These are phyloP conservation scores for Podaxis sp. DNA, from an alignment of 768 basidiomycete species.

Conservation along the genomic window DNA sequence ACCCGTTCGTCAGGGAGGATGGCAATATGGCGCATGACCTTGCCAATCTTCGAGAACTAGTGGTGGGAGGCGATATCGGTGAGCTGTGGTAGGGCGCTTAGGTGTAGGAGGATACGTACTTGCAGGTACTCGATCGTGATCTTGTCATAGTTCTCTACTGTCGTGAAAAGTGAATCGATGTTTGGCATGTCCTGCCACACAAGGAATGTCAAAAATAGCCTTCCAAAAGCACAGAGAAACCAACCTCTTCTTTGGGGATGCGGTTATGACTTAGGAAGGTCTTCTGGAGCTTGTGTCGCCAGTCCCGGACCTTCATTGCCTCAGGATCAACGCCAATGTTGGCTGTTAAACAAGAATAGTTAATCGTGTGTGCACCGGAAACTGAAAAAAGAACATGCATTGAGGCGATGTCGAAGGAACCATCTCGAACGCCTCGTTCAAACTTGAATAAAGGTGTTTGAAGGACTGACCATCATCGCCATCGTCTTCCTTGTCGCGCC, in stretches of 20 bases:
- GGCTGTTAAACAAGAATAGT: constrained; percentile 19
- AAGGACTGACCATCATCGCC: constrained; percentile 57
- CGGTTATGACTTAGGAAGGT: constrained; percentile 71
- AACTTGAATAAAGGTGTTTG: neutral
- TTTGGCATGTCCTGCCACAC: constrained; percentile 68
- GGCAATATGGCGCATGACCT: constrained; percentile 87
- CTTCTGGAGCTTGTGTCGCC: constrained; percentile 92
- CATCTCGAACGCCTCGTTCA: constrained; percentile 1
- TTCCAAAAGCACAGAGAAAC: constrained; percentile 20
- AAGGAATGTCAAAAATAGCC: neutral
- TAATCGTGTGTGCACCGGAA: neutral
- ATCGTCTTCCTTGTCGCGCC: constrained; percentile 56
- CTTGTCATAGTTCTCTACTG: constrained; percentile 71
- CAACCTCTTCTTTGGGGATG: constrained; percentile 63
- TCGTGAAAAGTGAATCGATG: constrained; percentile 69
- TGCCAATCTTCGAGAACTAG: constrained; percentile 79
- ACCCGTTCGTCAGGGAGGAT: constrained; percentile 52
- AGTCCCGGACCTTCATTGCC: constrained; percentile 72
- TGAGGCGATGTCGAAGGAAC: neutral
- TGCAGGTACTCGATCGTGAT: constrained; percentile 76
- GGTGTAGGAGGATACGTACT: constrained; percentile 24
- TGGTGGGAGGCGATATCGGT: neutral
- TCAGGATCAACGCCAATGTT: constrained; percentile 68
- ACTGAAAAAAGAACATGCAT: neutral
- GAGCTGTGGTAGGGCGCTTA: neutral